phyloP scores from a whole-genome alignment of 2,329 filamentous ascomycete genomes.

The Coniochaeta sp. region DNA sequence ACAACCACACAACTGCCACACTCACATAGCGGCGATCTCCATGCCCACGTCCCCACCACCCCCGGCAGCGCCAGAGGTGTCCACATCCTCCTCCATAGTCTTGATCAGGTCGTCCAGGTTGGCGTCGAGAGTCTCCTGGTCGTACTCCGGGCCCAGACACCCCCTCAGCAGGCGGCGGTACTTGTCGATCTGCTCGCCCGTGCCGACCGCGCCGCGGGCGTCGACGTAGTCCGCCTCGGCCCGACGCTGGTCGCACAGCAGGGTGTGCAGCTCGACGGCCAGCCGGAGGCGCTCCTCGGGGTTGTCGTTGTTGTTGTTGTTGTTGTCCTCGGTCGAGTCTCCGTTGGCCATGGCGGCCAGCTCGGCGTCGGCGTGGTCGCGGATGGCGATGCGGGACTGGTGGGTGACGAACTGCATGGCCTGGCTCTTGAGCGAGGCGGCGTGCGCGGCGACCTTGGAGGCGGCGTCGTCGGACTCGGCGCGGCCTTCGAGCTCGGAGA shows the following conservation, averaged over 20 bases:
- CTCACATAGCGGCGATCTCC: slow-evolving; percentile 11
- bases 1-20: not conserved
- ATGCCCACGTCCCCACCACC: slow-evolving; percentile 6
- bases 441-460: slow-evolving; percentile 42
- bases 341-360: slow-evolving; percentile 40
- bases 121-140: slow-evolving; percentile 60
- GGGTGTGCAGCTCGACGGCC: slow-evolving; percentile 47
- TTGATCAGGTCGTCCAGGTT: slow-evolving; percentile 54
- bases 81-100: slow-evolving; percentile 56
- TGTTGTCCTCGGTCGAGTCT: slow-evolving; percentile 12
- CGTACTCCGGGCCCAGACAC: slow-evolving; percentile 56
- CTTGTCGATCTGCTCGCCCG: slow-evolving; percentile 65
- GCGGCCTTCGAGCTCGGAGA: slow-evolving; percentile 47
- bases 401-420: slow-evolving; percentile 28
- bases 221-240: slow-evolving; percentile 63
- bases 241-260: slow-evolving; percentile 52
- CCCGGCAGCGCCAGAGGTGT: slow-evolving; percentile 30
- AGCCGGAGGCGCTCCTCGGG: slow-evolving; percentile 50
- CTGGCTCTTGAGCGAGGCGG: slow-evolving; percentile 32
- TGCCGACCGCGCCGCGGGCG: slow-evolving; percentile 60
- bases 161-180: slow-evolving; percentile 63
- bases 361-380: slow-evolving; percentile 43
- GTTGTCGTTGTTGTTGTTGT: slow-evolving; percentile 38
- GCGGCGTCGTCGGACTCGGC: slow-evolving; percentile 49
- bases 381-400: slow-evolving; percentile 45